Base-by-base conservation (phyloP, 1,139 yeast species). In the Yamadazyma atmosphaerica region DNA sequence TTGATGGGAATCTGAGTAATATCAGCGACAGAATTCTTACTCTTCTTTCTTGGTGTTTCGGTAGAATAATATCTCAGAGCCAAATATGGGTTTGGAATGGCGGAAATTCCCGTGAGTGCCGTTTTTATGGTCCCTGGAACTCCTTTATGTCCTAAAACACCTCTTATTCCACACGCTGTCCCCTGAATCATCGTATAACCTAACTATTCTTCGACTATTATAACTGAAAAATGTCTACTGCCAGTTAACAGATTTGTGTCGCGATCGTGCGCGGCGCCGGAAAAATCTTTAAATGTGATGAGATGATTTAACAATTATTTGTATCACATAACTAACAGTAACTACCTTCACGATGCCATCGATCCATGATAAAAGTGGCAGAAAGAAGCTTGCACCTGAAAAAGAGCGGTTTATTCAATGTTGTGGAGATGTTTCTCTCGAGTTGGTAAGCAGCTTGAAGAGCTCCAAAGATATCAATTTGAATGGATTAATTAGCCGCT, bases 331-430 rank as follows among this genome's bases (percentile, higher is more conserved):
- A n/a, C n/a, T n/a, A n/a, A n/a, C n/a, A n/a, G n/a, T n/a, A n/a
- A n/a, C n/a, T n/a, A n/a, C n/a, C n/a, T n/a, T n/a, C n/a, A n/a
- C n/a, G 12, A 67, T 67, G 72, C 70, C 71, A 16, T 54, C 66
- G 13, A 66, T 55, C 16, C 61, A 54, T 38, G 51, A 48, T 22
- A 57, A 57, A 39, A 49, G 53, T 12, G 63, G 65, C 4, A 79
- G 78, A 56, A 83, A 74, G 47, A 82, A 82, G 52, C 65, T 79
- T 35, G 83, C 86, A 10, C 89, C 92, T 1, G 98, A 90, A 60
- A 89, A 86, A 64, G 98, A 92, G 66, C 74, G 98, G 44, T 92
- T 92, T 56, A 65, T 92, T 35, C 92, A 86, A 58, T 87, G 96
- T 58, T 89, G 97, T 63, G 86, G 95, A 12, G 98, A 90, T 54